A percentile compares a stretch with the other conserved stretches of the same genome.
Evolutionary conservation across 441 rosid genomes (phyloP).

Genomic region (Eutrema salsugineum): DNA sequence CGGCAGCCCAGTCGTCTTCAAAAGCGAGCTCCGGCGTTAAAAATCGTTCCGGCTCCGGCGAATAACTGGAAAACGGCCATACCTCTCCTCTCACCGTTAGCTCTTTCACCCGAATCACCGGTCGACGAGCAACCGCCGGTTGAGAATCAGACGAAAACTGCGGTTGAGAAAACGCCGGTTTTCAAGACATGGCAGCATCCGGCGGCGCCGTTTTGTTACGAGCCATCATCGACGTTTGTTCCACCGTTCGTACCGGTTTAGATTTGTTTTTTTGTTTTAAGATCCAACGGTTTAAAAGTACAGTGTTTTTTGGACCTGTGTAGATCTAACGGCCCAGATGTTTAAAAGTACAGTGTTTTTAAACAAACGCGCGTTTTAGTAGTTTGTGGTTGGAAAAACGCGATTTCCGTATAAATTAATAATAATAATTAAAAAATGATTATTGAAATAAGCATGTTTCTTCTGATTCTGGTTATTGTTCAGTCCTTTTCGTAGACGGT

Average conservation of each 20-base stretch:
- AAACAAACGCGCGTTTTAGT: slow-evolving; percentile 10
- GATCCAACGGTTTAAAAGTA: slow-evolving; percentile 25
- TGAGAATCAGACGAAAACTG: slow-evolving; percentile 27
- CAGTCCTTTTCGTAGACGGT: background rate
- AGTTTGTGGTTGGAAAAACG: slow-evolving; percentile 26
- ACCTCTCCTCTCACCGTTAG: slow-evolving; percentile 84
- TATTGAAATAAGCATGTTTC: background rate
- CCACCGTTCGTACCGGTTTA: slow-evolving; percentile 62
- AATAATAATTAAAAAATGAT: background rate
- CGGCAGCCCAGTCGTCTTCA: slow-evolving; percentile 69
- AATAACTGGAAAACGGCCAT: slow-evolving; percentile 75
- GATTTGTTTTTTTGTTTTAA: background rate
- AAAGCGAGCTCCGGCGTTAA: slow-evolving; percentile 73
- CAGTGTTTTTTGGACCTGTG: background rate
- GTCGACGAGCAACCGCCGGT: slow-evolving; percentile 13
- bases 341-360: background rate
- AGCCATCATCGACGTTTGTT: slow-evolving; percentile 35
- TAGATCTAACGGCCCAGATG: slow-evolving; percentile 21
- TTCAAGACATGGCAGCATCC: slow-evolving; percentile 92
- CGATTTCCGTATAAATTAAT: background rate
- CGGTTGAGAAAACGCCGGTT: slow-evolving; percentile 39
- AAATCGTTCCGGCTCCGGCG: slow-evolving; percentile 44
- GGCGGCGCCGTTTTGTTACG: slow-evolving; percentile 73
- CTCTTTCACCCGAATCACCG: slow-evolving; percentile 49
- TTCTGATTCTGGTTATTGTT: background rate